Percentiles rank a stretch among this genome's conserved stretches.
These are phyloP conservation scores for Podospora appendiculata DNA, from an alignment of 495 filamentous ascomycete genomes.

Conservation along the genomic window DNA sequence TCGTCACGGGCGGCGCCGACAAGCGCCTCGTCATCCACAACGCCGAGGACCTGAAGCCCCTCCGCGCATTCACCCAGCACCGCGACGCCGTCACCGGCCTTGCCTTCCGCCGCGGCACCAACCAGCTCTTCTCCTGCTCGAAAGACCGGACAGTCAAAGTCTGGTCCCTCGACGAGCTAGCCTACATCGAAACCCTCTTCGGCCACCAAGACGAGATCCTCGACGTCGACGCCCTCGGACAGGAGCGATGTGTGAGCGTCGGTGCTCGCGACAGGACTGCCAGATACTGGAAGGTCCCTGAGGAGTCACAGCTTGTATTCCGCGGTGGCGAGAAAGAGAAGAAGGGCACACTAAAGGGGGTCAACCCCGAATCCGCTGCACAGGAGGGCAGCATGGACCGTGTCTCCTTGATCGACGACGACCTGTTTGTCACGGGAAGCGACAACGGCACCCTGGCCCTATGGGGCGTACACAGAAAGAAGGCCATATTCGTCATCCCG, in stretches of 20 bases:
- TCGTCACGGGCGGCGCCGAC: conserved; percentile 84
- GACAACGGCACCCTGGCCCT: conserved; percentile 80
- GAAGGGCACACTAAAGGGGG: conserved; percentile 23
- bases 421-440: conserved; percentile 84
- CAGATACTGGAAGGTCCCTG: conserved; percentile 93
- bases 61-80: conserved; percentile 85
- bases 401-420: conserved; percentile 80
- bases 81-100: conserved; percentile 78
- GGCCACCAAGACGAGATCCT: conserved; percentile 90
- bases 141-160: conserved; percentile 68
- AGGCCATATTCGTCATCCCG: conserved; percentile 72
- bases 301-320: conserved; percentile 92
- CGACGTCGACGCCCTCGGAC: conserved; percentile 69
- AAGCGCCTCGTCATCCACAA: conserved; percentile 81
- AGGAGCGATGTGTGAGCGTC: conserved; percentile 84
- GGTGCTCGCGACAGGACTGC: conserved; percentile 85
- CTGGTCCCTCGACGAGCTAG: conserved; percentile 75
- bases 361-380: conserved; percentile 28
- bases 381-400: conserved; percentile 85
- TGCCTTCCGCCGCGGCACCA: conserved; percentile 79
- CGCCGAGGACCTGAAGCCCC: conserved; percentile 62
- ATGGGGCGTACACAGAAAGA: conserved; percentile 94
- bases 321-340: conserved; percentile 65
- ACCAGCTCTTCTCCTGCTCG: conserved; percentile 83
- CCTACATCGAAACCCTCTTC: conserved; percentile 92